A percentile compares a stretch with the other conserved stretches of the same genome.
Evolutionary conservation across 2,329 filamentous ascomycete genomes (phyloP).

Genomic region (Aspergillus versicolor): DNA sequence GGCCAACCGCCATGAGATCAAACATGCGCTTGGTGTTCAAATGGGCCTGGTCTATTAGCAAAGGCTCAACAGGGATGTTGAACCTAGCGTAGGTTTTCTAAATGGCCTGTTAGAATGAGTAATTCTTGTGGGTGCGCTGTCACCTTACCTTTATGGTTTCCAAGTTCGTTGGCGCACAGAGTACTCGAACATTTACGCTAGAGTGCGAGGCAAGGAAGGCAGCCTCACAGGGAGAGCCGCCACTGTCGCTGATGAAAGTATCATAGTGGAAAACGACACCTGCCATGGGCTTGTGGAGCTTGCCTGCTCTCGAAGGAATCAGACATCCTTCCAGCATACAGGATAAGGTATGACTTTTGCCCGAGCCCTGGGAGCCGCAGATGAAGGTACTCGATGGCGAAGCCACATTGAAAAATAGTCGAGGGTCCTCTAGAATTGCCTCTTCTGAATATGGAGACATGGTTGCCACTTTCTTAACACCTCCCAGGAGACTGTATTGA

Average conservation of each 20-base stretch:
- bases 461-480: too few relatives aligned
- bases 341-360: constrained; percentile 44
- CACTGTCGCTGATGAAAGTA: constrained; percentile 50
- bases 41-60: constrained; percentile 53
- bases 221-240: constrained; percentile 59
- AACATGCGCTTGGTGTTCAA: constrained; percentile 61
- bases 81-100: constrained; percentile 42
- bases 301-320: constrained; percentile 44
- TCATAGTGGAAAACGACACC: constrained; percentile 68
- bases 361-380: constrained; percentile 58
- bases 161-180: constrained; percentile 57
- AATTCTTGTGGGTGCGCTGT: too few relatives aligned
- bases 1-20: constrained; percentile 58
- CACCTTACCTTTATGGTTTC: constrained; percentile 10
- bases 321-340: constrained; percentile 57
- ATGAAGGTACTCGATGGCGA: constrained; percentile 47
- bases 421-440: constrained; percentile 4
- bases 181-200: constrained; percentile 50
- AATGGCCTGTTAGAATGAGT: neutral
- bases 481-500: too few relatives aligned
- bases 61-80: constrained; percentile 50
- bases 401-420: constrained; percentile 19
- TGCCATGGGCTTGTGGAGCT: constrained; percentile 40
- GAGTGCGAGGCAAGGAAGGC: constrained; percentile 52
- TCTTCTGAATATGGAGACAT: too few relatives aligned